phyloP scores from a whole-genome alignment of 306 rosid species.

The Prunus fruticosa region DNA sequence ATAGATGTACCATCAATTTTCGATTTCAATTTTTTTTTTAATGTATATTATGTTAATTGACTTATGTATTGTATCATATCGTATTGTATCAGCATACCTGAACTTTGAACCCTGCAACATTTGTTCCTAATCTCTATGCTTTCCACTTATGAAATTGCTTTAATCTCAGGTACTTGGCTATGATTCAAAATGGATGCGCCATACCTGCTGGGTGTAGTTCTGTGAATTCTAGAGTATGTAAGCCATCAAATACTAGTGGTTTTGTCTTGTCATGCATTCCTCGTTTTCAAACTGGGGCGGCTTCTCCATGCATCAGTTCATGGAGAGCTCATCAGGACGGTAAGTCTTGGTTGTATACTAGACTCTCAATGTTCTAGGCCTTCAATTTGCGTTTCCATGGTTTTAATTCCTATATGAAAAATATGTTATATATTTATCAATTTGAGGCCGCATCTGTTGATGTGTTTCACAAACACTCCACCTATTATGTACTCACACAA shows the following conservation, averaged over 20 bases:
- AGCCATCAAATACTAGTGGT: constrained; percentile 11
- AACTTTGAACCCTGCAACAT: not conserved
- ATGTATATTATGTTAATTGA: too few relatives aligned
- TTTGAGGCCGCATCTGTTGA: not conserved
- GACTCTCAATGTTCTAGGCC: constrained; percentile 3
- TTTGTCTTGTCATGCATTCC: constrained; percentile 34
- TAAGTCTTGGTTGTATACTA: constrained; percentile 33
- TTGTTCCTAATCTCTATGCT: not conserved
- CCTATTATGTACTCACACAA: not conserved
- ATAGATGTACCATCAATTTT: too few relatives aligned
- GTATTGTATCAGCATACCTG: too few relatives aligned
- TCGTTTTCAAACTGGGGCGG: constrained; percentile 32
- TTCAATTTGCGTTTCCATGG: not conserved
- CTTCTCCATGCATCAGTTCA: constrained; percentile 37
- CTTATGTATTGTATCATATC: too few relatives aligned
- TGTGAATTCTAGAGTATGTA: constrained; percentile 33
- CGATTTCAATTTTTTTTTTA: too few relatives aligned
- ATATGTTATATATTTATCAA: not conserved
- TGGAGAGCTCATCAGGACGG: constrained; percentile 34
- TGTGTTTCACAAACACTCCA: not conserved
- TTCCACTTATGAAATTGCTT: constrained; percentile 3
- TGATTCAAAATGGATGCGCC: constrained; percentile 53
- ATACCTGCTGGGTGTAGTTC: constrained; percentile 43
- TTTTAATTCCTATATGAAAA: not conserved
- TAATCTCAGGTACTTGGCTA: constrained; percentile 40